These are phyloP conservation scores for Naegleria gruberi DNA, from an alignment of 208 protist species.

Conservation along the genomic window DNA sequence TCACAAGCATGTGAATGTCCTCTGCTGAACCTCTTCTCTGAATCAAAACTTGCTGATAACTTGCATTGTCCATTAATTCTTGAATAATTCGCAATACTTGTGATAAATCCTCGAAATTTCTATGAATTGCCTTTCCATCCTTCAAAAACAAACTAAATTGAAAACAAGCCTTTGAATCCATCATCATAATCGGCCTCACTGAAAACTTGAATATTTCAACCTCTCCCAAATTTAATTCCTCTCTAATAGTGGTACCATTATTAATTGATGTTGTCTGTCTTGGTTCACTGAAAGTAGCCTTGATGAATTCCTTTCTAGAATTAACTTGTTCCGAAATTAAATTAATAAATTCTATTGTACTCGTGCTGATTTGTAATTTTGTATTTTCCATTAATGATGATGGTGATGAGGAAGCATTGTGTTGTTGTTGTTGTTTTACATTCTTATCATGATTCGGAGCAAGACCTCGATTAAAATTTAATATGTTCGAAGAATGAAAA, in stretches of 20 bases:
- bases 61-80: neutral
- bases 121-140: neutral
- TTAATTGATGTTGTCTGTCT: neutral
- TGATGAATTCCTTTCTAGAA: neutral
- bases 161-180: neutral
- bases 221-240: neutral
- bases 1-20: neutral
- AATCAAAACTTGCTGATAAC: neutral
- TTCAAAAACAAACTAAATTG: neutral
- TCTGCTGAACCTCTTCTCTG: neutral
- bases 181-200: neutral
- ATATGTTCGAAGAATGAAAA: too few species aligned
- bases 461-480: too few species aligned
- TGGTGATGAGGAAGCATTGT: too few species aligned
- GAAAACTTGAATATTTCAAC: neutral
- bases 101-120: neutral
- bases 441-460: too few species aligned
- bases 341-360: too few species aligned
- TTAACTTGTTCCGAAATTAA: neutral
- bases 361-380: too few species aligned
- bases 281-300: neutral
- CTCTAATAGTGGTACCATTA: neutral
- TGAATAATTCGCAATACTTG: neutral
- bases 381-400: too few species aligned
- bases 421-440: too few species aligned